Evolutionary conservation across 331 rosid species (phyloP).

Genomic region (Quercus tomentella): DNA sequence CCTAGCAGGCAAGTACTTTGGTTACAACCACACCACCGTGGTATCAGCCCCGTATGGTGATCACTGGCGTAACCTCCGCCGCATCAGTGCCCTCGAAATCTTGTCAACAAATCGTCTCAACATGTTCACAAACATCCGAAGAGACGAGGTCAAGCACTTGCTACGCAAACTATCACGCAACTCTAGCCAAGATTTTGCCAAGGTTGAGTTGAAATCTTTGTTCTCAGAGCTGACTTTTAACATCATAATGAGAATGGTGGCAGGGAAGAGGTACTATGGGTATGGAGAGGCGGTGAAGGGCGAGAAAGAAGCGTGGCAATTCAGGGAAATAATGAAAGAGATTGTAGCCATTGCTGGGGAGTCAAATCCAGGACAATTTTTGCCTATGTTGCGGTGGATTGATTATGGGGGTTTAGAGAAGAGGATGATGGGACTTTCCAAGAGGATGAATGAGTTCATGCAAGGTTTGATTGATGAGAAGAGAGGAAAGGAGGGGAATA

Average conservation of each 20-base stretch:
- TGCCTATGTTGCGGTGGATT: too few relatives aligned
- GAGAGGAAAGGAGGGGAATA: neutral
- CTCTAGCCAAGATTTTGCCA: neutral
- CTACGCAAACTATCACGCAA: neutral
- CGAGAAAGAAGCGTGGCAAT: constrained; percentile 8
- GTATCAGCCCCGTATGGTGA: constrained; percentile 13
- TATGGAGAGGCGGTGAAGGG: neutral
- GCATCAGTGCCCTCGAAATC: neutral
- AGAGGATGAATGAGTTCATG: too few relatives aligned
- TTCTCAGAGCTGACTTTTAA: constrained; percentile 17
- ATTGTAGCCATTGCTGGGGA: too few relatives aligned
- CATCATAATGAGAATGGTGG: constrained; percentile 22
- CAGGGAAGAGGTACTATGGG: constrained; percentile 12
- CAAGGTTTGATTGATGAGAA: constrained; percentile 10
- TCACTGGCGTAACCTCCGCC: neutral
- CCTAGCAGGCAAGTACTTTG: constrained; percentile 8
- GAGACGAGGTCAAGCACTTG: constrained; percentile 12
- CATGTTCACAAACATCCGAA: neutral
- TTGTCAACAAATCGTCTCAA: constrained; percentile 10
- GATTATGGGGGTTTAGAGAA: too few relatives aligned
- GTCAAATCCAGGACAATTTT: too few relatives aligned
- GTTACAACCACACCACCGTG: constrained; percentile 30
- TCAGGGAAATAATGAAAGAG: too few relatives aligned
- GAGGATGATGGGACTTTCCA: too few relatives aligned
- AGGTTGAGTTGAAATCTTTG: neutral